Conservation (phyloP, 2,329 filamentous ascomycete species). For the Phyllosticta citriasiana region DNA sequence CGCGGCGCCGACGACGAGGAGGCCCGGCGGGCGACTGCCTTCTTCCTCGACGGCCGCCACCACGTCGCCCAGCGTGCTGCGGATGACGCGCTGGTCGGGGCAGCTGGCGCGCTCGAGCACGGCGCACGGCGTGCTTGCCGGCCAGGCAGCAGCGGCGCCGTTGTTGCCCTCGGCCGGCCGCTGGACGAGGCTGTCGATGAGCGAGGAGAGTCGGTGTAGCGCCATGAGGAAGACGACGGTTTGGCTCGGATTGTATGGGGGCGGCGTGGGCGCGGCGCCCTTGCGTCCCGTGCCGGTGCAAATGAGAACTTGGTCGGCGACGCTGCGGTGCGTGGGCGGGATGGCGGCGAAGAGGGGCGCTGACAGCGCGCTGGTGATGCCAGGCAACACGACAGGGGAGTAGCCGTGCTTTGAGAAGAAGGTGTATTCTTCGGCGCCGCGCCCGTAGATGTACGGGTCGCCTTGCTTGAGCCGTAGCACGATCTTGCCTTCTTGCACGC, state of each 20-base stretch:
- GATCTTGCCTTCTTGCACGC: constrained; percentile 57
- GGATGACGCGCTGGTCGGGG: constrained; percentile 84
- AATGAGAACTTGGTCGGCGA: constrained; percentile 88
- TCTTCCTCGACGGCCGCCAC: constrained; percentile 77
- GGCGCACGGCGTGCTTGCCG: constrained; percentile 70
- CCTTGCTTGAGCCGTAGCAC: constrained; percentile 92
- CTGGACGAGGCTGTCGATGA: constrained; percentile 56
- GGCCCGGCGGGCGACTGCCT: constrained; percentile 77
- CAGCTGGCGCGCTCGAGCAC: constrained; percentile 91
- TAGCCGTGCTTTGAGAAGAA: constrained; percentile 70
- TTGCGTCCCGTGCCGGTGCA: constrained; percentile 94
- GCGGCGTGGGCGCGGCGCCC: constrained; percentile 71
- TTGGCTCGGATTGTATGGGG: constrained; percentile 62
- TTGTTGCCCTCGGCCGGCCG: constrained; percentile 2
- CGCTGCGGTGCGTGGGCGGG: constrained; percentile 77
- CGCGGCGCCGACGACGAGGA: constrained; percentile 74
- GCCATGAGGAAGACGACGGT: constrained; percentile 96
- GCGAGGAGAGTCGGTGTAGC: constrained; percentile 66
- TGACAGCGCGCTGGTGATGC: constrained; percentile 78
- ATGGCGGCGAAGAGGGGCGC: constrained; percentile 84
- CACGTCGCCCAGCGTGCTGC: constrained; percentile 73
- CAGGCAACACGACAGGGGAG: constrained; percentile 66
- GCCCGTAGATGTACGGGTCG: constrained; percentile 91
- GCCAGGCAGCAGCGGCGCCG: constrained; percentile 46
- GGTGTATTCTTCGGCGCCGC: constrained; percentile 83